Base-by-base conservation (phyloP, 1,284 basidiomycete genomes). In the Trametes versicolor region DNA sequence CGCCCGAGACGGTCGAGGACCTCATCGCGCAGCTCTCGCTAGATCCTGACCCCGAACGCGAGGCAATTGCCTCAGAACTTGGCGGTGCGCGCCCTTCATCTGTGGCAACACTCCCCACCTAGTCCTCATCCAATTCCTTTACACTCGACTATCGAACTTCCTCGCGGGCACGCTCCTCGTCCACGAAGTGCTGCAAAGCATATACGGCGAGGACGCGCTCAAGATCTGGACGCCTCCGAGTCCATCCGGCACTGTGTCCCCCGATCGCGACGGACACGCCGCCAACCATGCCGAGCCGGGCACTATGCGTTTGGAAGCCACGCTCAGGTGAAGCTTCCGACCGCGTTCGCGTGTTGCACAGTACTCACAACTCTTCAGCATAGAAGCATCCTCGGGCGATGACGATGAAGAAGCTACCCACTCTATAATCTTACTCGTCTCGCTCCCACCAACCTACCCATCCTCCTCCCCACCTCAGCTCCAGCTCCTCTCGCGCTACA, bases 401-500 rank as follows among this genome's bases (percentile, higher is more conserved):
- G 56, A 53, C 19, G 51, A 36, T 1, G 56, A 58, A 23, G 57
- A 58, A 21, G 29, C 54, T 13, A 53, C 64, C 19, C 58, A 71
- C 50, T 60, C 64, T 10, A 49, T 55, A 80, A 88, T 68, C 85
- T 89, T 96, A 19, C 83, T 95, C 6, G 90, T 95, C 43, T 93
- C 93, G 27, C 78, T 96, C 4, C 87, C 93, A 5, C 78, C 82
- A 9, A 83, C 84, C 4, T 97, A 97, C 75, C 95, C 95, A 0
- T 76, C 83, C 9, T 77, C 82, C 1, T 83, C 87, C 13, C 86
- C 93, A 10, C 95, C 95, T 1, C 93, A 95, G 72, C 82, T 97
- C 0, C 94, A 96, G 74, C 84, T 97, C 0, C 83, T 97, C 27
- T 96, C 94, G 4, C 86, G 89, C 49, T 97, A 97, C 77, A 86